Base-by-base conservation (phyloP, 345 rosid genomes). In the Theobroma cacao region DNA sequence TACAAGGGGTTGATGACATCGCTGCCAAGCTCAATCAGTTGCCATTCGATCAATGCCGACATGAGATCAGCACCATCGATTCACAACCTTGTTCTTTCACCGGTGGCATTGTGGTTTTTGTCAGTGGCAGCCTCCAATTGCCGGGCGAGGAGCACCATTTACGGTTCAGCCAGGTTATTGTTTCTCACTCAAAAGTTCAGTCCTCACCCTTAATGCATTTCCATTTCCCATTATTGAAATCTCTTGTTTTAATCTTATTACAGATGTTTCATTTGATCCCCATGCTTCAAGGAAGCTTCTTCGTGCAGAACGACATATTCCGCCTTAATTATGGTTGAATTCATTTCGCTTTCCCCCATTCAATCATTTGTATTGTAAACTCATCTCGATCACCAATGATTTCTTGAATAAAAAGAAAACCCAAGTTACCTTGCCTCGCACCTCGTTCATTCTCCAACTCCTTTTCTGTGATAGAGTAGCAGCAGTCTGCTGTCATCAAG, bases 191-290 rank as follows among this genome's bases (percentile, higher is more conserved):
- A 9, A 18, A 31, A 2, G 3, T 18, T 38, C 52, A 5, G 40
- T 45, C 33, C 36, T 55, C 24, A 33, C 26, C 33, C 22, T 2
- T 3, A 10, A 20, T 9, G 13, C 1, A 3, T 52, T 17, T 24
- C 1, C 64, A 65, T 45, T 31, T 64, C 5, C 9, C 34, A 17
- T 14, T n/a, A 9, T 18, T 75, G 26, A 58, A n/a, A 15, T 30
- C 30, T 61, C 12, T 60, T 14, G 45, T 36, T 6, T 38, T 53
- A 9, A 63, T 11, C 7, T 22, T 59, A 36, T 61, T 78, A 81
- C 92, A 94, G 97, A 88, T 90, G 89, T 93, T 92, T 83, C 95
- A 94, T 80, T 82, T 94, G 83, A 78, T 89, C 59, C 91, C 97
- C 0, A 62, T 77, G 13, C 71, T 22, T 9, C 82, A 83, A 71